Base-by-base conservation (phyloP, 148 eudicot genomes). In the Rhododendron vialii region DNA sequence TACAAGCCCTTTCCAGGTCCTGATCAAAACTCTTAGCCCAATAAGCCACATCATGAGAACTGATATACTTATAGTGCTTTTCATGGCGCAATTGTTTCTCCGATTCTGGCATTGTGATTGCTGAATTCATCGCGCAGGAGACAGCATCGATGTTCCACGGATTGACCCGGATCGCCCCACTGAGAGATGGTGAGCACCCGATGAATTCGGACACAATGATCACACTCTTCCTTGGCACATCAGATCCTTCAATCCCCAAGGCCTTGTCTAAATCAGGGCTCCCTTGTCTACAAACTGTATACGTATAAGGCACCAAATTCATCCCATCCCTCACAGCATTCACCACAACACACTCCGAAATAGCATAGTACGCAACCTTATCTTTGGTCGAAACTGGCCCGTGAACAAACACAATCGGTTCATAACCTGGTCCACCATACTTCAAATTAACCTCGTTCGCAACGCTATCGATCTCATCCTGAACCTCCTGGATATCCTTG, bases 301-400 rank as follows among this genome's bases (percentile, higher is more conserved):
- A 95, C 86, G 89, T 89, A 57, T 94, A 95, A 63, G 98, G 96
- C 65, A 94, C 93, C 86, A 95, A 90, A 86, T 95, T 95, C 98
- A 95, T 94, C 71, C 98, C 98, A 88, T 95, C 98, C 55, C 98
- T 89, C 20, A 95, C 95, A 15, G 96, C 95, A 92, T 94, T 95
- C 67, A 95, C 93, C 86, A 94, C 92, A 82, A 92, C 91, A 87
- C 98, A 95, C 74, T 95, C 98, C 0, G 98, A 84, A 24, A 94
- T 92, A 2, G 95, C 87, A 86, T 84, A 93, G 85, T 95, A 91
- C 0, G 96, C 98, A 43, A 89, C 93, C 88, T 93, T 95, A 28
- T 95, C 98, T 41, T 89, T 84, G 50, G 93, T 88, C 6, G 98
- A 89, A 79, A 95, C 90, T 0, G 93, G 92, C 12, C 91, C 92